Evolutionary conservation across 352 stramenopile species (phyloP).

Genomic region (Phytophthora nicotianae): DNA sequence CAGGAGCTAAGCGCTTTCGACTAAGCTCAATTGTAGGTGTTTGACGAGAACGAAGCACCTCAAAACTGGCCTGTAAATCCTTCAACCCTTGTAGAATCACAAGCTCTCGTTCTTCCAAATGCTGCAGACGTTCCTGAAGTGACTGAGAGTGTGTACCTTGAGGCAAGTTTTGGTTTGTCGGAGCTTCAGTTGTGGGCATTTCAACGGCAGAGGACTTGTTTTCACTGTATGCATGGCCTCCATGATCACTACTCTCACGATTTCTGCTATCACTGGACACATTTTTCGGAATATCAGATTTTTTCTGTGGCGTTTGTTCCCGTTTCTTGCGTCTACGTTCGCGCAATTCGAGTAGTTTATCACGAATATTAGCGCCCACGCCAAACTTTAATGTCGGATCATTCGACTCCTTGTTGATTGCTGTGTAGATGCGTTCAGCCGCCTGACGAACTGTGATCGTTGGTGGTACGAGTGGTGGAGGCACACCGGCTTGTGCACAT

Average conservation of each 20-base stretch:
- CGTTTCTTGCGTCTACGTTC: constrained; percentile 19
- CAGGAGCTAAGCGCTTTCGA: constrained; percentile 3
- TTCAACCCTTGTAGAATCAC: constrained; percentile 23
- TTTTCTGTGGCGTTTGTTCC: background rate
- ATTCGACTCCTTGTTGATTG: constrained; percentile 31
- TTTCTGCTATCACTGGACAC: background rate
- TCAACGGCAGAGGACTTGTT: background rate
- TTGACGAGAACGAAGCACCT: constrained; percentile 8
- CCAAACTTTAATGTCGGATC: constrained; percentile 38
- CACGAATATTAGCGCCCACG: constrained; percentile 25
- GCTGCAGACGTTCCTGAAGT: constrained; percentile 19
- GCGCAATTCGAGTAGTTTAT: constrained; percentile 31
- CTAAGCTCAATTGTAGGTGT: background rate
- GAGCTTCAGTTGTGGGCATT: background rate
- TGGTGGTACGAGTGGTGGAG: constrained; percentile 4
- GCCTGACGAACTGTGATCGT: constrained; percentile 24
- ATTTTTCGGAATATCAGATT: background rate
- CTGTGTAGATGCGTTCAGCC: constrained; percentile 32
- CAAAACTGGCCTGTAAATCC: constrained; percentile 25
- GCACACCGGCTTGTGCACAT: constrained; percentile 14
- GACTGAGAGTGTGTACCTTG: background rate
- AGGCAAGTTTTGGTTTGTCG: background rate
- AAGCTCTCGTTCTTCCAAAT: constrained; percentile 30
- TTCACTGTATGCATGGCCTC: background rate
- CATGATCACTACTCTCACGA: background rate